phyloP scores from a whole-genome alignment of 441 rosid species.

The Syzygium syzygioides region DNA sequence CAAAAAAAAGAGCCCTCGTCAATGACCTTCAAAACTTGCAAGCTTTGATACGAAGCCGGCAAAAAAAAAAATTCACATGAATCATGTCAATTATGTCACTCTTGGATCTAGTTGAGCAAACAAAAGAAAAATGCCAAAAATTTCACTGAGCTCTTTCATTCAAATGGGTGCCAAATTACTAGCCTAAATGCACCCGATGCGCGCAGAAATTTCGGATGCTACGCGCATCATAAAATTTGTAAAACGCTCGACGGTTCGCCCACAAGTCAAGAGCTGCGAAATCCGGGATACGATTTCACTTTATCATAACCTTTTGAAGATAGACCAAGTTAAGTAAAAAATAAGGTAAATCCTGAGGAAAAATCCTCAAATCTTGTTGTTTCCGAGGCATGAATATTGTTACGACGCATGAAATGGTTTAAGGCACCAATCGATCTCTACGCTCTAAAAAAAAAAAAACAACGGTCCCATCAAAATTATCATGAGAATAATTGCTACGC shows the following conservation, averaged over 20 bases:
- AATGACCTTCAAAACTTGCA: background rate
- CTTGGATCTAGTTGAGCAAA: background rate
- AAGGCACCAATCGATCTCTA: background rate
- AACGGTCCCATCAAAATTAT: background rate
- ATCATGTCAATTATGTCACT: background rate
- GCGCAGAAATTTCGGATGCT: background rate
- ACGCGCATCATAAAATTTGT: fast-evolving
- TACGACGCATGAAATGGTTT: background rate
- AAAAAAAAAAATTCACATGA: background rate
- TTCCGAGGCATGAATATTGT: background rate
- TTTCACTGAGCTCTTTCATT: background rate
- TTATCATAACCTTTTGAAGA: fast-evolving
- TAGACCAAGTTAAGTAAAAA: background rate
- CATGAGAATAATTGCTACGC: background rate
- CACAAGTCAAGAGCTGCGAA: background rate
- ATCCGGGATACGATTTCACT: background rate
- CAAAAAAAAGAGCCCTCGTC: too few species aligned
- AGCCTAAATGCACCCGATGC: background rate
- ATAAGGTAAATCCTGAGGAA: background rate
- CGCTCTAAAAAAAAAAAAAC: too few species aligned
- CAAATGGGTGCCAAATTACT: too few species aligned
- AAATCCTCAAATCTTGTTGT: background rate
- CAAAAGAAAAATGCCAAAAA: background rate
- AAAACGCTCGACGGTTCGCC: background rate
- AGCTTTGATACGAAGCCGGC: background rate